Conservation (phyloP, 2,329 filamentous ascomycete genomes). For the Proliferodiscus dingleyae region DNA sequence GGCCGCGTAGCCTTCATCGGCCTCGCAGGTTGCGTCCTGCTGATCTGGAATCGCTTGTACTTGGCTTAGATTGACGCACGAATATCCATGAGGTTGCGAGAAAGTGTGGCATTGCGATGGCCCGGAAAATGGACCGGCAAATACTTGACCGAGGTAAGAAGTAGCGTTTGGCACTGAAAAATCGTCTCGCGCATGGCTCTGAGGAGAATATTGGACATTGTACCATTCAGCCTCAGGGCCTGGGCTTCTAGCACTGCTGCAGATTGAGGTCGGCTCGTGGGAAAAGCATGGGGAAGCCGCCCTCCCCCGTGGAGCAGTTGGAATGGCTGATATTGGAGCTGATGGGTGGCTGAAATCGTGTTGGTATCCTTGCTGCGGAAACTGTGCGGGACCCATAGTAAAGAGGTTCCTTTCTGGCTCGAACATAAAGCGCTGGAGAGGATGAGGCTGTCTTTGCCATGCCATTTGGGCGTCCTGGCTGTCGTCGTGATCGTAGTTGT, state of each 20-base stretch:
- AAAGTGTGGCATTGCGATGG: not conserved
- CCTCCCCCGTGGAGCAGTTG: constrained; percentile 10
- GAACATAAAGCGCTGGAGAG: constrained; percentile 18
- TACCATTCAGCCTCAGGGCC: constrained; percentile 17
- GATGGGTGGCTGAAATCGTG: constrained; percentile 3
- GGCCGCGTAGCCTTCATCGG: constrained; percentile 14
- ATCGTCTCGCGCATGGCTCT: constrained; percentile 10
- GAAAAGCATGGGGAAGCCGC: constrained; percentile 24
- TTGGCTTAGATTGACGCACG: constrained; percentile 25
- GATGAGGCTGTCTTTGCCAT: constrained; percentile 9
- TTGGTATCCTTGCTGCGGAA: constrained; percentile 1
- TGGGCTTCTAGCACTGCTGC: constrained; percentile 21
- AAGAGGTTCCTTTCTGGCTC: constrained; percentile 16
- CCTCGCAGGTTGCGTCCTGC: constrained; percentile 12
- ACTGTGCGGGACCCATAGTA: constrained; percentile 6
- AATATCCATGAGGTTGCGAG: constrained; percentile 4
- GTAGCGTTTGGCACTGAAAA: constrained; percentile 4
- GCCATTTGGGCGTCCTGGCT: constrained; percentile 1
- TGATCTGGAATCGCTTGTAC: constrained; percentile 25
- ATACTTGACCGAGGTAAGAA: constrained; percentile 9
- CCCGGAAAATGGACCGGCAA: constrained; percentile 5
- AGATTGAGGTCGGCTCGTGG: constrained; percentile 20
- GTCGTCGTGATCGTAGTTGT: constrained; percentile 1
- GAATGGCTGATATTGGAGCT: constrained; percentile 16
- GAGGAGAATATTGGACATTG: constrained; percentile 15